Evolutionary conservation across 2,329 filamentous ascomycete genomes (phyloP), one percentile per base, ranked within the genome.

Genomic region (Epicoccum sorghinum): DNA sequence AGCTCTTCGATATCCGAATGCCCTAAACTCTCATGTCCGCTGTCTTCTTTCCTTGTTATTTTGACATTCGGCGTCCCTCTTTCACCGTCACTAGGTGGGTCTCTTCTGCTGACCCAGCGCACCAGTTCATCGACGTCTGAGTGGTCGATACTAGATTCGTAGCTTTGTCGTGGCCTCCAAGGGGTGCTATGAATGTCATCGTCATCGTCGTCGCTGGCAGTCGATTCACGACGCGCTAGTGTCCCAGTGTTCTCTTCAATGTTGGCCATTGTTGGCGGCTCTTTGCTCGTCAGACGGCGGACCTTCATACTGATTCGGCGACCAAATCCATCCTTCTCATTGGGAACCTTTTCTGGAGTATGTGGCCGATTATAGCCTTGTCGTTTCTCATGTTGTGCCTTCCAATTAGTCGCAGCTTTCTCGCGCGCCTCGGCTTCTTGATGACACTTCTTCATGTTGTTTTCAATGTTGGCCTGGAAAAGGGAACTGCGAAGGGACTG

Each of bases 401-500:
- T 67, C 71, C 71, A 73, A 12, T 52, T 46, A 3, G 54, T 54
- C 12, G 64, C 64, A 2, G 58, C 55, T 22, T 65, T 48, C 29
- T 65, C 65, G 12, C 62, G 52, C 14, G 60, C 50, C 10, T 53
- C 41, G 14, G 64, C 62, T 44, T 67, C 69, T 13, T 62, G 45
- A 10, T 53, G 49, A 7, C 46, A 55, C 38, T 59, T 59, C 29
- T 62, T 55, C 39, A 71, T 64, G n/a, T 62, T 65, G 35, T 66
- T 59, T 41, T 72, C 65, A 22, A 74, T 68, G n/a, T 63, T 60
- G 7, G 63, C 61, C 4, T 62, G 61, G 41, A 74, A 74, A 18
- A 74, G 46, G 41, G 71, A 69, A 29, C 68, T 71, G 18, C 71
- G 60, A 35, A 74, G 58, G 4, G 70, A 73, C 42, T 72, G 69